Conservation (phyloP, 805 yeast species). For the Yarrowia sp. region DNA sequence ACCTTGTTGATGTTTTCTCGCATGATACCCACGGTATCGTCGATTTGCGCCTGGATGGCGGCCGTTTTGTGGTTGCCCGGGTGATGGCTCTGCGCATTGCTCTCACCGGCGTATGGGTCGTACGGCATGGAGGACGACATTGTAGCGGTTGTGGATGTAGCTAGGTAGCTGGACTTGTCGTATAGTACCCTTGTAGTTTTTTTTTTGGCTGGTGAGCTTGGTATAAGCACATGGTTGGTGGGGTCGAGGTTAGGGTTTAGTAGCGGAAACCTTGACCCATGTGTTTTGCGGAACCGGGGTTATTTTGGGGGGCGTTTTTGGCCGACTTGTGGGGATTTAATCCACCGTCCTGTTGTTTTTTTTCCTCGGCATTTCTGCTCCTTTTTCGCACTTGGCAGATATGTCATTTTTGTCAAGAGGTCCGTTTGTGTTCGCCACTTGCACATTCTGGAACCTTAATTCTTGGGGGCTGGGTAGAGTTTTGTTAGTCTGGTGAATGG, state of each 20-base stretch:
- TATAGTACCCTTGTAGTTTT: no score
- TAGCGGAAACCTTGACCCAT: not conserved
- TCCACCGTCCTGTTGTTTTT: no score
- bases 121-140: slow-evolving; percentile 85
- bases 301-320: not conserved
- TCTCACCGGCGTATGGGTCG: slow-evolving; percentile 80
- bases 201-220: not conserved
- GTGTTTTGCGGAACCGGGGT: not conserved
- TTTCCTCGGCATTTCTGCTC: no score
- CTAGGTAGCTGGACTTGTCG: not conserved
- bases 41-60: slow-evolving; percentile 88
- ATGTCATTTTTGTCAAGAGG: no score
- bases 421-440: no score
- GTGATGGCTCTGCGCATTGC: slow-evolving; percentile 8
- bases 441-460: no score
- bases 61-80: slow-evolving; percentile 61
- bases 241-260: slow-evolving; percentile 4
- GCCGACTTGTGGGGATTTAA: no score
- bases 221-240: slow-evolving; percentile 5
- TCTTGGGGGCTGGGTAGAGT: slow-evolving; percentile 1
- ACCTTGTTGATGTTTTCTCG: slow-evolving; percentile 95
- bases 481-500: not conserved
- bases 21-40: slow-evolving; percentile 97
- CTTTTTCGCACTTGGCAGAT: no score
- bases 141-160: slow-evolving; percentile 15